Conservation (phyloP, 441 rosid genomes). For the Mallotus japonicus region DNA sequence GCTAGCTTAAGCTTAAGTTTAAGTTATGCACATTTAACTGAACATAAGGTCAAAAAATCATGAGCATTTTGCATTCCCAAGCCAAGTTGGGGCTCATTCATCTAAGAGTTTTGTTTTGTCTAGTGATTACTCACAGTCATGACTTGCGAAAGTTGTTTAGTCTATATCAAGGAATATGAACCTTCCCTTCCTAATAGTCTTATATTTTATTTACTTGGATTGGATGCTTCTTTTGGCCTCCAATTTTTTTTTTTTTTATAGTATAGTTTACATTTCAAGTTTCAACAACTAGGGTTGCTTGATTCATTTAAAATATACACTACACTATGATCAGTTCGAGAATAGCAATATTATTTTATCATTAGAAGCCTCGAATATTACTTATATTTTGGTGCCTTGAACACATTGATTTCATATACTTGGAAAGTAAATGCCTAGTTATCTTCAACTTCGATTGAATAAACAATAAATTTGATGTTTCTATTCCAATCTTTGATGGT, state of each 20-base stretch:
- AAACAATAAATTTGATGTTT: slow-evolving; percentile 59
- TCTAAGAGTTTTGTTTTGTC: slow-evolving; percentile 43
- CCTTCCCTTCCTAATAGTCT: slow-evolving; percentile 40
- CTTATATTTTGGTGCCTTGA: slow-evolving; percentile 42
- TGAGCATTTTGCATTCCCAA: slow-evolving; percentile 29
- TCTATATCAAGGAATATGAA: slow-evolving; percentile 35
- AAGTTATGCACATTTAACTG: slow-evolving; percentile 26
- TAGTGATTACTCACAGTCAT: slow-evolving; percentile 62
- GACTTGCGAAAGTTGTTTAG: slow-evolving; percentile 24
- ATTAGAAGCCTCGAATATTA: slow-evolving; percentile 58
- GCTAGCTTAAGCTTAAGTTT: slow-evolving; percentile 2
- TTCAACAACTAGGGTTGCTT: slow-evolving; percentile 57
- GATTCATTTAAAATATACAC: slow-evolving; percentile 16
- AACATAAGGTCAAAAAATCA: slow-evolving; percentile 31
- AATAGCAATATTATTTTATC: slow-evolving; percentile 30
- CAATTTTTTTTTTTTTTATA: background rate
- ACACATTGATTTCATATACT: slow-evolving; percentile 73
- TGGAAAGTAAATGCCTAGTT: slow-evolving; percentile 27
- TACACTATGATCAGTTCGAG: slow-evolving; percentile 31
- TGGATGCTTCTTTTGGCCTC: slow-evolving; percentile 23
- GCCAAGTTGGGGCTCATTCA: slow-evolving; percentile 44
- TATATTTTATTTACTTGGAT: slow-evolving; percentile 19
- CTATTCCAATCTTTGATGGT: slow-evolving; percentile 64
- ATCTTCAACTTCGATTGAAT: slow-evolving; percentile 38
- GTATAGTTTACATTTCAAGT: slow-evolving; percentile 39